Evolutionary conservation across 164 flowering plant species (phyloP), one percentile per base, ranked within the genome.

Genomic region (Umbilicus rupestris): DNA sequence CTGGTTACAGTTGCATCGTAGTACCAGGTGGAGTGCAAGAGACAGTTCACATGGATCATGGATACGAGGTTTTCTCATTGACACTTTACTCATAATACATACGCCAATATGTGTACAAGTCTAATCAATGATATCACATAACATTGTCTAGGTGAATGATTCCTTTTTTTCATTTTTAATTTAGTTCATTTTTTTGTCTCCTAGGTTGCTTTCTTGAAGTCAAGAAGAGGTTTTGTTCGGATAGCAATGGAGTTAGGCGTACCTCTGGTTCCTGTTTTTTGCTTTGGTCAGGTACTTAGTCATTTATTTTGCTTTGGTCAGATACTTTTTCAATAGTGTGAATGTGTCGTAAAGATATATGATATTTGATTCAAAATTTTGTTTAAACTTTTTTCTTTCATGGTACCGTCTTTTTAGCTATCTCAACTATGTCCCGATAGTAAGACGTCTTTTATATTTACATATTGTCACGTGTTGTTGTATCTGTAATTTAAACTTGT

Each of bases 21-120:
- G 82, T 95, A n/a, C 99, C 97, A 42, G 97, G 99, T 64, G 99
- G 99, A 66, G 92, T 86, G 30, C 94, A 82, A 66, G 99, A 95
- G 80, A 74, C 85, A 59, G 78, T 77, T 71, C 75, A 74, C 69
- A 84, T 92, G 97, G 86, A 85, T 72, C 88, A 73, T 68, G 84
- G 73, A 29, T 80, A 85, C 46, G 99, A 95, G 97, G 99, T 95
- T 60, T 17, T 29, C 22, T 14, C 39, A 39, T 14, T 45, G 12
- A 39, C 29, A 14, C 44, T 65, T 37, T 52, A 14, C 20, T 22
- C 29, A 14, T 2, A 10, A 33, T 16, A 11, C 17, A 55, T 19
- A 5, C 28, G 22, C 12, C 60, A 26, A 28, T 26, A 12, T 55
- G 60, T 55, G 1, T 49, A 26, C 31, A 52, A 0, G 37, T 24